These are phyloP conservation scores for Aphanomyces stellatus DNA, from an alignment of 352 stramenopile genomes.

Conservation along the genomic window DNA sequence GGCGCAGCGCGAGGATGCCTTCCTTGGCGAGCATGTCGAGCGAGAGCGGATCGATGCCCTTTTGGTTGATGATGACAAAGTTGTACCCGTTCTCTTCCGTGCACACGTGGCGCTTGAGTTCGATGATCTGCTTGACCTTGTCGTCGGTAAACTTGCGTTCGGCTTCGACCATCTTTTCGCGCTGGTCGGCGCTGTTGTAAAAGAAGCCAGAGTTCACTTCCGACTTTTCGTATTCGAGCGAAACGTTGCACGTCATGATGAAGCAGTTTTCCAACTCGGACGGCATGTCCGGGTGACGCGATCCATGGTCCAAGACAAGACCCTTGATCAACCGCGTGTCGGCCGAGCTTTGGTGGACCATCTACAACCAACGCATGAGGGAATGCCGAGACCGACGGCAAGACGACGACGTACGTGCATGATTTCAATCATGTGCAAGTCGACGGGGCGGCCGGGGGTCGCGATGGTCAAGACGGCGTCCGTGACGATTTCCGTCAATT, in stretches of 20 bases:
- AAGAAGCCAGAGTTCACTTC: conserved; percentile 98
- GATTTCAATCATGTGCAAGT: conserved; percentile 99
- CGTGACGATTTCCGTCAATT: conserved; percentile 95
- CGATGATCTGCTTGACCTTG: conserved; percentile 96
- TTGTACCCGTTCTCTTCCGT: conserved; percentile 92
- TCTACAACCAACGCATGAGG: no score
- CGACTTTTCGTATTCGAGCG: conserved; percentile 99
- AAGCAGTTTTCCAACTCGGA: conserved; percentile 93
- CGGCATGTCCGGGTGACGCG: conserved; percentile 99
- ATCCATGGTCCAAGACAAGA: conserved; percentile 98
- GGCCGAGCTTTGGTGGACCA: conserved; percentile 94
- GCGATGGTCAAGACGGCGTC: conserved; percentile 95
- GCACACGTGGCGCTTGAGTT: conserved; percentile 98
- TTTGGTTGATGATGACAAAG: conserved; percentile 99
- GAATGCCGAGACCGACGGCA: no score
- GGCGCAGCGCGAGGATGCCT: conserved; percentile 95
- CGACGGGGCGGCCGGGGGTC: conserved; percentile 75
- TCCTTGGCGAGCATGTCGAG: conserved; percentile 99
- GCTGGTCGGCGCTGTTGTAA: conserved; percentile 97
- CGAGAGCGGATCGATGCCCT: conserved; percentile 98
- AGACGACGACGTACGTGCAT: conserved; percentile 94
- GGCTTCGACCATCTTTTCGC: conserved; percentile 96
- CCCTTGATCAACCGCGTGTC: conserved; percentile 93
- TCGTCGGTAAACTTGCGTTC: conserved; percentile 95
- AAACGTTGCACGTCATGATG: conserved; percentile 99